These are phyloP conservation scores for Telopea speciosissima DNA, from an alignment of 177 flowering plant genomes.

Conservation along the genomic window DNA sequence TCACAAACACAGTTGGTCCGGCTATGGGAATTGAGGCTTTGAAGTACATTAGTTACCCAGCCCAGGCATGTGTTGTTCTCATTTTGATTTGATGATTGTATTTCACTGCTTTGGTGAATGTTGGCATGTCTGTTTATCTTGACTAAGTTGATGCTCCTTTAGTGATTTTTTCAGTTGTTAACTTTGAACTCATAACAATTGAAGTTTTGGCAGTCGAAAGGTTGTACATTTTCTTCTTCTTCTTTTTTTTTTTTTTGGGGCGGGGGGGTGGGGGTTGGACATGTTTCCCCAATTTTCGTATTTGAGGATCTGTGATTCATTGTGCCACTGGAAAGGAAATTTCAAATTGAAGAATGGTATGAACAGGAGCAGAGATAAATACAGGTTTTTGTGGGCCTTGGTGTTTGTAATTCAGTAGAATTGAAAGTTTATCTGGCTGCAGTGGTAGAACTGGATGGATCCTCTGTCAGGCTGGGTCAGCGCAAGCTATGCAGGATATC, in stretches of 20 bases:
- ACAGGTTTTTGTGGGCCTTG: too few species aligned
- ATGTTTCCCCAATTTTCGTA: too few species aligned
- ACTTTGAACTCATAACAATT: background rate
- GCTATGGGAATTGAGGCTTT: conserved; percentile 99
- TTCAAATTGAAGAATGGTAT: background rate
- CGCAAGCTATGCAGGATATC: background rate
- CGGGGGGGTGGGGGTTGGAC: too few species aligned
- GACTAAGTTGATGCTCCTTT: background rate
- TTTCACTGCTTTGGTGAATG: background rate
- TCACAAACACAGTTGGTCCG: conserved; percentile 95
- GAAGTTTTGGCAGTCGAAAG: background rate
- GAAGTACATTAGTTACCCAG: conserved; percentile 96
- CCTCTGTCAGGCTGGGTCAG: background rate
- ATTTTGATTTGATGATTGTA: background rate
- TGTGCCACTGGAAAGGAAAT: background rate
- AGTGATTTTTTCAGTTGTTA: background rate
- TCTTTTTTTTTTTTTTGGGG: too few species aligned
- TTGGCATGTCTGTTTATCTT: background rate
- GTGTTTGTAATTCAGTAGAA: too few species aligned
- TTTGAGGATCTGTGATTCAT: background rate
- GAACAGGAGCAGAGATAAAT: background rate
- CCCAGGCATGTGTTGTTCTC: conserved; percentile 53
- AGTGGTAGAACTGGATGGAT: background rate
- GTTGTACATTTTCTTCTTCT: background rate
- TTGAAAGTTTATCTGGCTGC: too few species aligned